phyloP scores from a whole-genome alignment of 495 filamentous ascomycete species.

The Tuber umbilicatum region DNA sequence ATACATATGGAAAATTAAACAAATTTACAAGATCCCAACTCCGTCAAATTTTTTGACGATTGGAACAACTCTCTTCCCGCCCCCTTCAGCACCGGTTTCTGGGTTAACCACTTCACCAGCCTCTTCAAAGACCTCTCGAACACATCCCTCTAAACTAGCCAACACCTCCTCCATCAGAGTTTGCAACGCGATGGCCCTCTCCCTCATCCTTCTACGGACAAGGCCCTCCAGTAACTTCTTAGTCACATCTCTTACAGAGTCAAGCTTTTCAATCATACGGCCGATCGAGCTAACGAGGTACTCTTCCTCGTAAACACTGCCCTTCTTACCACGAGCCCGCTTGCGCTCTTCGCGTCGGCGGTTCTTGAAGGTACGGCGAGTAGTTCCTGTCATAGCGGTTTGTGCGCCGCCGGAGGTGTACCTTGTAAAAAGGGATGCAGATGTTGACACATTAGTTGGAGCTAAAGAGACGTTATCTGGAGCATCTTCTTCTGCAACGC shows the following conservation, averaged over 20 bases:
- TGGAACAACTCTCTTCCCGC: conserved; percentile 20
- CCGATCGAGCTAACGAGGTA: conserved; percentile 82
- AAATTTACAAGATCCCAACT: conserved; percentile 22
- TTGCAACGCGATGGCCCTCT: conserved; percentile 73
- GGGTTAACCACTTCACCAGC: conserved; percentile 10
- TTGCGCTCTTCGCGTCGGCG: conserved; percentile 85
- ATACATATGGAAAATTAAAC: background rate
- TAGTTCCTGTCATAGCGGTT: conserved; percentile 59
- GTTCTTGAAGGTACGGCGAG: conserved; percentile 74
- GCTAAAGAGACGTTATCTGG: conserved; percentile 90
- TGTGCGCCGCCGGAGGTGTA: conserved; percentile 69
- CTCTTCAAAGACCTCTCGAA: conserved; percentile 28
- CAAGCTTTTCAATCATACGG: conserved; percentile 79
- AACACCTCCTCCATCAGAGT: conserved; percentile 63
- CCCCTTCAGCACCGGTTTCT: conserved; percentile 9
- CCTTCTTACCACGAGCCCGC: conserved; percentile 86
- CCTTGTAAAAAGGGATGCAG: conserved; percentile 77
- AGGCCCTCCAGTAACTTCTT: conserved; percentile 65
- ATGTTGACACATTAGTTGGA: conserved; percentile 71
- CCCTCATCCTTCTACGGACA: conserved; percentile 73
- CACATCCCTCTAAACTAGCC: conserved; percentile 51
- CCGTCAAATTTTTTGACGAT: conserved; percentile 28
- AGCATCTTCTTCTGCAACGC: conserved; percentile 56
- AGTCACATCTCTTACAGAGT: conserved; percentile 60
- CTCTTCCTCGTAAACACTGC: conserved; percentile 94